Evolutionary conservation across 2,329 filamentous ascomycete species (phyloP).

Genomic region (Alternaria incomplexa): DNA sequence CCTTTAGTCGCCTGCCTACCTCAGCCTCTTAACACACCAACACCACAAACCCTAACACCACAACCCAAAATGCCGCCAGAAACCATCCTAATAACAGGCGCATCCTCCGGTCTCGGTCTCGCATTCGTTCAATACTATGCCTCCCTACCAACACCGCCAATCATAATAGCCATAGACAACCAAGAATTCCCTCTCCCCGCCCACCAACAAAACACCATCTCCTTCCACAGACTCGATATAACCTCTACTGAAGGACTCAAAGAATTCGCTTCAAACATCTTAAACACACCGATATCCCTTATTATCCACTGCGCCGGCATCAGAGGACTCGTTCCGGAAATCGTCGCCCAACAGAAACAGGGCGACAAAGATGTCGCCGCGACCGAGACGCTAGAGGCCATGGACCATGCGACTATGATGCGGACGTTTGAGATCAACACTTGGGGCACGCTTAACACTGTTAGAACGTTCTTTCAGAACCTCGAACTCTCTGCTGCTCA

Average conservation of each 20-base stretch:
- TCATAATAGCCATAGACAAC: constrained; percentile 32
- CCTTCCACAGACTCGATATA: too few relatives aligned
- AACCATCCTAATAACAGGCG: constrained; percentile 90
- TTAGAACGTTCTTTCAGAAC: constrained; percentile 48
- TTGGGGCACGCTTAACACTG: constrained; percentile 50
- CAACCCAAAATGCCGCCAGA: neutral
- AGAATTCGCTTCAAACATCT: too few relatives aligned
- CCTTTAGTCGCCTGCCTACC: too few relatives aligned
- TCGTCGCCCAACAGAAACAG: constrained; percentile 18
- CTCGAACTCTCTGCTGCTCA: constrained; percentile 19
- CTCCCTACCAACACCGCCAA: constrained; percentile 7
- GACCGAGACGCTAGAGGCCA: constrained; percentile 50
- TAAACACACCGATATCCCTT: too few relatives aligned
- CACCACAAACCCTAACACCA: neutral
- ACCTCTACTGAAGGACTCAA: too few relatives aligned
- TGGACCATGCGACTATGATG: constrained; percentile 49
- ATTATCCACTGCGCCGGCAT: constrained; percentile 53
- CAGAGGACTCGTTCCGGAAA: constrained; percentile 50
- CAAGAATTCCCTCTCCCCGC: neutral
- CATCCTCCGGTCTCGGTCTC: constrained; percentile 88
- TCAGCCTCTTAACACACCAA: too few relatives aligned
- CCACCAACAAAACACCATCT: too few relatives aligned
- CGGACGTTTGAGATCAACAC: constrained; percentile 52
- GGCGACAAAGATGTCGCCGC: constrained; percentile 38
- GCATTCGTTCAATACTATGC: constrained; percentile 54